Evolutionary conservation across 2,329 filamentous ascomycete genomes (phyloP).

Genomic region (Verruconis gallopava): DNA sequence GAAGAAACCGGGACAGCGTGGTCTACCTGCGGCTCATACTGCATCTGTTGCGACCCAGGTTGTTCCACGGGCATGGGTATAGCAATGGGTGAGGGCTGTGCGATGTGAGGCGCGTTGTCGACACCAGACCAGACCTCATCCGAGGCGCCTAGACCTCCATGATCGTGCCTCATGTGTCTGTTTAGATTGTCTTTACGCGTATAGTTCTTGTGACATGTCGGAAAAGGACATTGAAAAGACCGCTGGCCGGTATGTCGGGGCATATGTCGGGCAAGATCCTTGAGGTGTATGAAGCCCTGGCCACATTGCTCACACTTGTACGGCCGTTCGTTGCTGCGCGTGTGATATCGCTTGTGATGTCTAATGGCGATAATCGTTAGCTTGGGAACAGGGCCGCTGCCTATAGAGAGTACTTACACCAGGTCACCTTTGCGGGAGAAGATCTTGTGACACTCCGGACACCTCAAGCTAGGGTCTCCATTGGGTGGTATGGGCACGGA

Average conservation of each 20-base stretch:
- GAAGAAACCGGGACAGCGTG: neutral
- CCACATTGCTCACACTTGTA: constrained; percentile 10
- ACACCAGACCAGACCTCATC: neutral
- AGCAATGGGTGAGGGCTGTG: neutral
- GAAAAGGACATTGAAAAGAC: constrained; percentile 58
- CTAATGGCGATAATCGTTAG: neutral
- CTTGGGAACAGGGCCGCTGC: neutral
- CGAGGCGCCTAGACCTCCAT: neutral
- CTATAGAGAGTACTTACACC: neutral
- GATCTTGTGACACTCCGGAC: constrained; percentile 3
- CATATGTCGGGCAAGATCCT: constrained; percentile 9
- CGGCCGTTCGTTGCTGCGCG: constrained; percentile 5
- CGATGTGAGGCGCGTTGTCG: neutral
- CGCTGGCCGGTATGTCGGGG: constrained; percentile 63
- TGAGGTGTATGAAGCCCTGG: constrained; percentile 8
- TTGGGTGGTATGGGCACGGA: neutral
- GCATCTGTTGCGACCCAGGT: neutral
- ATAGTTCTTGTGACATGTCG: constrained; percentile 65
- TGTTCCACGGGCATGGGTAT: neutral
- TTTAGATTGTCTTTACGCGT: constrained; percentile 76
- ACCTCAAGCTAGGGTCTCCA: constrained; percentile 3
- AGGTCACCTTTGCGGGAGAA: constrained; percentile 7
- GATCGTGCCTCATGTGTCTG: constrained; percentile 51
- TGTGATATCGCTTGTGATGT: constrained; percentile 9
- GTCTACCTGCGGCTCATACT: neutral